Evolutionary conservation across 148 eudicot species (phyloP), one percentile per base, ranked within the genome.

Genomic region (Cornus kousa): DNA sequence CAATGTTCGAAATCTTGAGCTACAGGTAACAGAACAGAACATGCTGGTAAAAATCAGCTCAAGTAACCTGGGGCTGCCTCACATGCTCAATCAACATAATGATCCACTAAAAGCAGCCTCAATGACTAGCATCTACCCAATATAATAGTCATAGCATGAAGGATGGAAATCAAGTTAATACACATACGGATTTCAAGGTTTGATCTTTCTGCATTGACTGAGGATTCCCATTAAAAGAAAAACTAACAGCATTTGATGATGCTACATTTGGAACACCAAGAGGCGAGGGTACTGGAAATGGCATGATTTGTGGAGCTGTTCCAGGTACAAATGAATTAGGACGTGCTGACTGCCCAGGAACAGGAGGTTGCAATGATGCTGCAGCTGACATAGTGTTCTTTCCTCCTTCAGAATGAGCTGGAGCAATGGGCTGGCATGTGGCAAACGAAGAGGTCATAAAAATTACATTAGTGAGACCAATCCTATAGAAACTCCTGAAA

Each of bases 361-460:
- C 75, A 73, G 83, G 84, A 77, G 84, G 86, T 59, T 80, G 91
- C 60, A 71, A 67, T 75, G 72, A 75, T 74, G 73, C 78, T 23
- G 82, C 78, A 75, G 77, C 75, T 32, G 74, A 14, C 68, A 72
- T 17, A 59, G 70, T 53, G 57, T 76, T 82, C 43, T 73, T 74
- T 64, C 60, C 66, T 72, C 39, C 74, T 75, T 77, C 28, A 24
- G 82, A 70, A 48, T 78, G 43, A 20, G 62, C 57, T 60, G 57
- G 65, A 69, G 70, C 76, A 60, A 32, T 57, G 32, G 75, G 77
- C 86, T 77, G 77, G 35, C 55, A 70, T 33, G 60, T 70, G 66
- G 39, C 74, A 70, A 24, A 78, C 3, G 57, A 69, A 59, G 60
- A 57, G 3, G 12, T 70, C 40, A 59, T 46, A 71, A 79, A 23